Base-by-base conservation (phyloP, 768 basidiomycete species). In the Tylopilus sp. region DNA sequence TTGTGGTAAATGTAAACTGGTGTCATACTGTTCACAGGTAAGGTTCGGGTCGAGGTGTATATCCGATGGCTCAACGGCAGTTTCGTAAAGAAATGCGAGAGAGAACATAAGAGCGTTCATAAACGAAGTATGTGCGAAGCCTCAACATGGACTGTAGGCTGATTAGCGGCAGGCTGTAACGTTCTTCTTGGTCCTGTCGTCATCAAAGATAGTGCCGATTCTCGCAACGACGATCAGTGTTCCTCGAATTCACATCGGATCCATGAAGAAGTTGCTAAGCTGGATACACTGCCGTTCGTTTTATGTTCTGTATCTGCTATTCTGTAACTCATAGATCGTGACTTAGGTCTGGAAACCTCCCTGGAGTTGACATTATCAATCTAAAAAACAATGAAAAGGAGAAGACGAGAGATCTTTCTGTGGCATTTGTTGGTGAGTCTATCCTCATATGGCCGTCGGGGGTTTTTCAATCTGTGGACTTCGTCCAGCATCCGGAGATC, bases 11-110 rank as follows among this genome's bases (percentile, higher is more conserved):
- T 78, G 76, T 54, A 70, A 61, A 52, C 55, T 77, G 10, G 76
- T 75, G 14, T 71, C 70, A 7, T 79, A 78, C 48, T 79, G 77
- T 55, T 79, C 77, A 1, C 71, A 61, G 61, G 65, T 66, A 42
- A 48, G 61, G 2, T 6, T 8, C 2, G 8, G 3, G 19, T 42
- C 44, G 10, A 9, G 17, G 24, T 21, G 19, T 9, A 16, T 28
- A 4, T 14, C 16, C 9, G 16, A 25, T 40, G 30, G 9, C 34
- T 53, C 6, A 38, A 36, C 42, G 26, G 5, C 28, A 10, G 37
- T 45, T 6, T n/a, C 16, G 16, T 16, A 14, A 44, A 76, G 74
- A 71, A 69, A 45, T 78, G 77, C 50, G 73, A 76, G 56, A 62
- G 54, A 22, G 53, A 43, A 16, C 71, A 78, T 29, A 76, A 63